phyloP scores from a whole-genome alignment of 225 moss, liverwort and hornwort genomes.

The Marchantia polymorpha region DNA sequence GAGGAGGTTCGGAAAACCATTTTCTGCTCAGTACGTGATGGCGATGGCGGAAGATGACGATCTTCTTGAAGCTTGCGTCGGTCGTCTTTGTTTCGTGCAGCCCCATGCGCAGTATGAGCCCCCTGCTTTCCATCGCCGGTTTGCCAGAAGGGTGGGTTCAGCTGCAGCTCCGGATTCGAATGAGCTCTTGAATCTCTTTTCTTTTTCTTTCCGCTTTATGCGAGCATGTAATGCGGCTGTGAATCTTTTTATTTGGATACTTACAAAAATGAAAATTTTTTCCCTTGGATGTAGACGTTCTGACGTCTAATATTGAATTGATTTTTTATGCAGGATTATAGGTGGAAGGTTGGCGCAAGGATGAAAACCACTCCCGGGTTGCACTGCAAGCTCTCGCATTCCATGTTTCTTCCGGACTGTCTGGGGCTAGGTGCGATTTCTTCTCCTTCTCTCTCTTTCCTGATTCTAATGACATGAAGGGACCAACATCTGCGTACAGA shows the following conservation, averaged over 20 bases:
- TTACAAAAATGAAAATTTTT: too few species aligned
- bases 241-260: background rate
- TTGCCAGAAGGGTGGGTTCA: conserved; percentile 33
- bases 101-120: conserved; percentile 32
- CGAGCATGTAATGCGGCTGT: background rate
- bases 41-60: conserved; percentile 31
- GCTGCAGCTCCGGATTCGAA: background rate
- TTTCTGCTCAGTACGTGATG: background rate
- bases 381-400: conserved; percentile 70
- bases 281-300: too few species aligned
- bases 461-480: background rate
- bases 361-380: conserved; percentile 54
- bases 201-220: background rate
- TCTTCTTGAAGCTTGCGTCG: conserved; percentile 29
- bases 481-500: too few species aligned
- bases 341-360: conserved; percentile 81
- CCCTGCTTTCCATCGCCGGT: conserved; percentile 23
- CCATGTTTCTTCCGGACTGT: conserved; percentile 65
- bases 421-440: conserved; percentile 65
- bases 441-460: background rate
- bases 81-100: conserved; percentile 35
- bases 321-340: conserved; percentile 55
- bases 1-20: background rate
- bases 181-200: background rate
- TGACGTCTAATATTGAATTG: too few species aligned